phyloP scores from a whole-genome alignment of 495 filamentous ascomycete species.

The Cenococcum geophilum region DNA sequence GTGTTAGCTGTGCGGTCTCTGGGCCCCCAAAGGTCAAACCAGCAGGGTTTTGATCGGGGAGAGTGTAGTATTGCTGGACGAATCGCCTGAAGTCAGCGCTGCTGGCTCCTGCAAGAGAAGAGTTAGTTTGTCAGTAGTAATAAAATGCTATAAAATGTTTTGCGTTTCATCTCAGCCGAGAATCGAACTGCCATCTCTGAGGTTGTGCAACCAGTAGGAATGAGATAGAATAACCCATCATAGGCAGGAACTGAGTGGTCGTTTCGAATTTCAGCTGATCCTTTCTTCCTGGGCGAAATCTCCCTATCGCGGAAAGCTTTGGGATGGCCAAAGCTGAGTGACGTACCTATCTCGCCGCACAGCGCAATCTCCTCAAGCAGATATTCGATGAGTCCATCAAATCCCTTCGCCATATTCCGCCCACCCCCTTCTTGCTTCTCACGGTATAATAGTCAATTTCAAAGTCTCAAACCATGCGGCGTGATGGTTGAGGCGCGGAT shows the following conservation, averaged over 20 bases:
- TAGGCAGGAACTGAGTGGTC: too few relatives aligned
- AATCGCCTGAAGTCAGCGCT: conserved; percentile 25
- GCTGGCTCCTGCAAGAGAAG: conserved; percentile 18
- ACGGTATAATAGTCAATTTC: neutral
- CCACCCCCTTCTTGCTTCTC: conserved; percentile 17
- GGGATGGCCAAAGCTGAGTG: neutral
- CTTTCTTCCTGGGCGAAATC: too few relatives aligned
- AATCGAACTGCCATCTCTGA: conserved; percentile 10
- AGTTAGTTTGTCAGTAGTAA: conserved; percentile 13
- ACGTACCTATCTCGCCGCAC: conserved; percentile 62
- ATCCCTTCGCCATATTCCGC: conserved; percentile 52
- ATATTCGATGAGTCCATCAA: conserved; percentile 66
- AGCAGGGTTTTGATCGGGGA: neutral
- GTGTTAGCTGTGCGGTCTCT: conserved; percentile 4
- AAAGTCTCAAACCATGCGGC: neutral
- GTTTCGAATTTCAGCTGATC: too few relatives aligned
- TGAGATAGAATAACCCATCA: too few relatives aligned
- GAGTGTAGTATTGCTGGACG: conserved; percentile 17
- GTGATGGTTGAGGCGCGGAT: neutral
- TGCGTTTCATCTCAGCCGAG: neutral
- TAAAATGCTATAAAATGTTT: neutral
- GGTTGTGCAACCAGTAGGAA: neutral
- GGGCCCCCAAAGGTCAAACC: conserved; percentile 2
- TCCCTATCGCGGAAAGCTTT: neutral
- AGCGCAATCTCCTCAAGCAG: conserved; percentile 67